Percentiles rank a stretch among this genome's conserved stretches.
These are phyloP conservation scores for Erodium texanum DNA, from an alignment of 441 rosid species.

Conservation along the genomic window DNA sequence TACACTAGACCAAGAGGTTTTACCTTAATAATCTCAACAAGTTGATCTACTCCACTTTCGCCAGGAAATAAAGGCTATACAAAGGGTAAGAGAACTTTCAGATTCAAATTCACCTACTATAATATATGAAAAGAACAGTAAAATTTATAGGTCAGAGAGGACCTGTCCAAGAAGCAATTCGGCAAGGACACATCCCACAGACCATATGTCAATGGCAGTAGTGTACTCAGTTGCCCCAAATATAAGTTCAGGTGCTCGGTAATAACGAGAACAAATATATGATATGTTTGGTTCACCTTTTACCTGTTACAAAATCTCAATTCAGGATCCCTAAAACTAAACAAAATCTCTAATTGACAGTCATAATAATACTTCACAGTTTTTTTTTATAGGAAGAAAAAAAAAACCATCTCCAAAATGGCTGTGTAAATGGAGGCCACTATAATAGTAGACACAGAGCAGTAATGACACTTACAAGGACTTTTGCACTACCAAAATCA, in stretches of 20 bases:
- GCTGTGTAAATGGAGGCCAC: neutral
- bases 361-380: neutral
- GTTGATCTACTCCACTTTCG: slow-evolving; percentile 87
- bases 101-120: neutral
- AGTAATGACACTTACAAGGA: slow-evolving; percentile 44
- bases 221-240: slow-evolving; percentile 82
- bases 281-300: slow-evolving; percentile 84
- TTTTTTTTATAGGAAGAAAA: neutral
- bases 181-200: slow-evolving; percentile 73
- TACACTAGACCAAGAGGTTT: slow-evolving; percentile 6
- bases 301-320: slow-evolving; percentile 25
- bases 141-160: neutral
- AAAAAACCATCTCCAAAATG: neutral
- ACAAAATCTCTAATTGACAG: neutral
- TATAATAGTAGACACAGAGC: slow-evolving; percentile 3
- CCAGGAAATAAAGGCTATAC: slow-evolving; percentile 83
- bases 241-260: slow-evolving; percentile 85
- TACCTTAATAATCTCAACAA: slow-evolving; percentile 85
- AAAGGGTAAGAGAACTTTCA: slow-evolving; percentile 13
- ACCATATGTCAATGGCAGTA: slow-evolving; percentile 86
- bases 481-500: slow-evolving; percentile 93
- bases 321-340: neutral
- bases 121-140: neutral
- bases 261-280: slow-evolving; percentile 78
- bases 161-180: slow-evolving; percentile 85